phyloP scores from a whole-genome alignment of 208 protist species.

The Trypanosomatidae sp. region DNA sequence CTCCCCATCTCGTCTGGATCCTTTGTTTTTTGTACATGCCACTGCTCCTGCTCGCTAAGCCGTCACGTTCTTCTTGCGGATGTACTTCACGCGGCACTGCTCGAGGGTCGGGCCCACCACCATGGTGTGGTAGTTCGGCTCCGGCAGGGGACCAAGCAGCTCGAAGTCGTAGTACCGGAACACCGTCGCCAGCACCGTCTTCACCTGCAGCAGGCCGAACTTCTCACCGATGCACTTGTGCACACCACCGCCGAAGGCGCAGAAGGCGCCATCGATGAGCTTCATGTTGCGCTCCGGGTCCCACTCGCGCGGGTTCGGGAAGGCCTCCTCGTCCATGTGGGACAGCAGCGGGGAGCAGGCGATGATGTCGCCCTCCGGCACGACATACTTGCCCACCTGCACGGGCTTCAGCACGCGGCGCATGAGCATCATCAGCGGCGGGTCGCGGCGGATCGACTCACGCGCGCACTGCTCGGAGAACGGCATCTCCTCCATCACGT shows the following conservation, averaged over 20 bases:
- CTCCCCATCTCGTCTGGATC: no score
- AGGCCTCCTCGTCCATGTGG: constrained; percentile 82
- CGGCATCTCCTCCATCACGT: constrained; percentile 91
- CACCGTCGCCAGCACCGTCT: constrained; percentile 87
- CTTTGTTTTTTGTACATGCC: no score
- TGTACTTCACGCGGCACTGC: constrained; percentile 79
- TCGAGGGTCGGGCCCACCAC: constrained; percentile 76
- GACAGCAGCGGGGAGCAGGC: constrained; percentile 81
- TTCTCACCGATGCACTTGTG: constrained; percentile 94
- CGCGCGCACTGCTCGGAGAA: constrained; percentile 80
- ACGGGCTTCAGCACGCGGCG: constrained; percentile 83
- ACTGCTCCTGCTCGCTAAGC: no score
- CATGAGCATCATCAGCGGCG: constrained; percentile 93
- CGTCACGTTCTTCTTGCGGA: constrained; percentile 40
- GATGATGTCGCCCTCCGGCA: constrained; percentile 91
- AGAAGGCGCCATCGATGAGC: constrained; percentile 68
- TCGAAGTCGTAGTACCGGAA: constrained; percentile 91
- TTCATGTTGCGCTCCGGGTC: constrained; percentile 89
- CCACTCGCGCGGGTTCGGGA: constrained; percentile 79
- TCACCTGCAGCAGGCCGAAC: constrained; percentile 93
- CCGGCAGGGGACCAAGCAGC: constrained; percentile 68
- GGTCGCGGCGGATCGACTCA: constrained; percentile 92
- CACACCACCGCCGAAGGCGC: constrained; percentile 87
- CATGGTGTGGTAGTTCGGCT: constrained; percentile 89
- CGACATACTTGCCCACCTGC: constrained; percentile 73